phyloP scores from a whole-genome alignment of 805 yeast species.

The Teunomyces barrocoloradensis region DNA sequence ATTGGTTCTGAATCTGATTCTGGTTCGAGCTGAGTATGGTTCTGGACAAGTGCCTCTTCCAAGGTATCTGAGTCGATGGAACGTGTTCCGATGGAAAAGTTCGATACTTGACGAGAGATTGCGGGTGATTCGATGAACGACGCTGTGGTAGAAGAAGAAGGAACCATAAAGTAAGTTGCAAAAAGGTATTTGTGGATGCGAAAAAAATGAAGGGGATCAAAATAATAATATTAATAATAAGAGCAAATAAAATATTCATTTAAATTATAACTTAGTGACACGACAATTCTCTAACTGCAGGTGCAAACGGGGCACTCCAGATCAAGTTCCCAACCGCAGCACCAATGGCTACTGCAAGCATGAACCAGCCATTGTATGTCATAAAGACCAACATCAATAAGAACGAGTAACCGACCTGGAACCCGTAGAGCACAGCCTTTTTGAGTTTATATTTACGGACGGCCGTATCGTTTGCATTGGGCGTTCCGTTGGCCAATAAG shows the following conservation, averaged over 20 bases:
- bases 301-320: slow-evolving; percentile 43
- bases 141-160: not conserved
- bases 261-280: slow-evolving; percentile 26
- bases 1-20: no score
- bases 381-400: slow-evolving; percentile 77
- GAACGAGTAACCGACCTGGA: slow-evolving; percentile 69
- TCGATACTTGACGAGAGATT: no score
- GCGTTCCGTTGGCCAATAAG: slow-evolving; percentile 8
- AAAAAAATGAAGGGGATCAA: not conserved
- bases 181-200: slow-evolving; percentile 4
- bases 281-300: slow-evolving; percentile 20
- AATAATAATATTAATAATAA: no score
- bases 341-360: slow-evolving; percentile 70
- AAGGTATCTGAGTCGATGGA: no score
- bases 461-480: slow-evolving; percentile 4
- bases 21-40: no score
- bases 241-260: not conserved
- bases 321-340: slow-evolving; percentile 66
- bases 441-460: slow-evolving; percentile 21
- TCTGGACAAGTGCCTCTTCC: no score
- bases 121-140: no score
- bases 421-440: slow-evolving; percentile 51
- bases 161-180: not conserved
- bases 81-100: no score
- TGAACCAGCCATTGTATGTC: slow-evolving; percentile 86